Base-by-base conservation (phyloP, 306 rosid species). In the Alnus rubra region DNA sequence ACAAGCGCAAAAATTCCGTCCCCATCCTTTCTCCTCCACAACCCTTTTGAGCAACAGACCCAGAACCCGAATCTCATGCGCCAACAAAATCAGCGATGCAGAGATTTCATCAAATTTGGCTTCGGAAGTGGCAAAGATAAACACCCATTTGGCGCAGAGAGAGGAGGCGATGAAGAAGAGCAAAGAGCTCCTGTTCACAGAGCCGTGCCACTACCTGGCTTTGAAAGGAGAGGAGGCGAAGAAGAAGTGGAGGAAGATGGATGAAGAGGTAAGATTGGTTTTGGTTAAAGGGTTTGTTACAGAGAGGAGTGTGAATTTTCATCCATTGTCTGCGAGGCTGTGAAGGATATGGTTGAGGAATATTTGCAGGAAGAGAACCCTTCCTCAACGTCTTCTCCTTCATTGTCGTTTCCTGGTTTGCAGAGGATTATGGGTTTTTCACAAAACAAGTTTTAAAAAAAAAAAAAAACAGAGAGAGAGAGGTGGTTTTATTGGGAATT, bases 151-250 rank as follows among this genome's bases (percentile, higher is more conserved):
- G 82, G 7, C 48, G 30, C 84, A 86, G 73, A 84, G 88, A 19
- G 92, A 86, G 69, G 97, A 89, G 42, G 97, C 94, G 50, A 79
- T 94, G 91, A 78, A 68, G 67, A 92, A 89, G 88, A 89, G 97
- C 91, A 83, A 84, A 77, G 83, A 81, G 64, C 76, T 94, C 1
- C 87, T 94, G 18, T 92, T 94, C 84, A 71, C 83, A 4, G 95
- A 90, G 81, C 52, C 92, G 0, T 86, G 92, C 78, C 74, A 76
- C 3, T 86, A 82, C 75, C 80, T 90, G 5, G 81, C 78, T 31
- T 75, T 89, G 54, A 83, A 86, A 44, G 83, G 89, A 70, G 89
- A 89, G 16, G 93, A 88, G 48, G 81, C 80, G 45, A 86, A 60
- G 87, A 74, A 42, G 33, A 83, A 74, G 47, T 92, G 98, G 98